Evolutionary conservation across 2,329 filamentous ascomycete genomes (phyloP).

Genomic region (Fusarium domesticum): DNA sequence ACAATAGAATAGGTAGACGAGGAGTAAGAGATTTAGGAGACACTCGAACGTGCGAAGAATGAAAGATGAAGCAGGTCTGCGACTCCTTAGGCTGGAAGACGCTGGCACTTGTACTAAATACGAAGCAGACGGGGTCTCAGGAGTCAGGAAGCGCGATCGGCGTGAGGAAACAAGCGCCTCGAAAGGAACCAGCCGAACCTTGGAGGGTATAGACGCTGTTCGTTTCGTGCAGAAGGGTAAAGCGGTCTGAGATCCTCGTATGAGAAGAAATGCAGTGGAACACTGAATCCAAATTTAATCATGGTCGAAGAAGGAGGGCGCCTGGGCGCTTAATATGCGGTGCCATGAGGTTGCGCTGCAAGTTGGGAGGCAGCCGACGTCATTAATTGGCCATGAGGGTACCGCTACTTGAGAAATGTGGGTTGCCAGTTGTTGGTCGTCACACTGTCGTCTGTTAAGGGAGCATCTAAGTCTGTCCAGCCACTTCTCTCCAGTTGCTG

Average conservation of each 20-base stretch:
- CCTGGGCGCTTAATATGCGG: constrained; percentile 9
- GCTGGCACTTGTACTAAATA: neutral
- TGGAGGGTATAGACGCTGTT: no score
- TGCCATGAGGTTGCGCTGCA: constrained; percentile 1
- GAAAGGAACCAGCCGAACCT: neutral
- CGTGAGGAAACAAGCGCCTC: neutral
- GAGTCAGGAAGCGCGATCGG: neutral
- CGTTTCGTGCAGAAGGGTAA: no score
- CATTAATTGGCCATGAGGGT: neutral
- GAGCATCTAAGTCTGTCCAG: no score
- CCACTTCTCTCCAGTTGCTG: no score
- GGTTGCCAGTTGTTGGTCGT: neutral
- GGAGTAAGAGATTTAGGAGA: neutral
- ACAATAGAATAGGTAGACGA: neutral
- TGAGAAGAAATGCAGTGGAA: neutral
- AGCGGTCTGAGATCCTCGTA: no score
- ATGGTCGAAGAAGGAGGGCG: neutral
- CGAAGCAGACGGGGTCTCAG: neutral
- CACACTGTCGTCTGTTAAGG: neutral
- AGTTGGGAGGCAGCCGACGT: neutral
- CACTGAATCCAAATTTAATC: neutral
- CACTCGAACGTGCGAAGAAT: neutral
- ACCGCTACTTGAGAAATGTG: neutral
- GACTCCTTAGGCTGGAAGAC: no score
- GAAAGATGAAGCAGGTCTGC: neutral